Percentiles rank a stretch among this genome's conserved stretches.
Evolutionary conservation across 2,329 filamentous ascomycete genomes (phyloP).

Genomic region (Colletotrichum higginsianum): DNA sequence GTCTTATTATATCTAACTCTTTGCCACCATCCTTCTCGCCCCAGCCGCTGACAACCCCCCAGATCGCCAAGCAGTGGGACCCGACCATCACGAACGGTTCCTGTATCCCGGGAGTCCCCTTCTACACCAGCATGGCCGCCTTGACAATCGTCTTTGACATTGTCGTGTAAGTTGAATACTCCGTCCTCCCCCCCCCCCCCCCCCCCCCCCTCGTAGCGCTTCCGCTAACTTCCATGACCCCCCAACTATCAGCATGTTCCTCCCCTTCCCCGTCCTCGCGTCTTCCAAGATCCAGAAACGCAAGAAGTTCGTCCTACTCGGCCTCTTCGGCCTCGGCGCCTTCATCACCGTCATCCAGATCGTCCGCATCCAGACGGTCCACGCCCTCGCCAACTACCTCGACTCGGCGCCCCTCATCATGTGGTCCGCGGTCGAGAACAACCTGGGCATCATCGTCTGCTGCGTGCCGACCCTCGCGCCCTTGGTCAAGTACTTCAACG

Average conservation of each 20-base stretch:
- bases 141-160: slow-evolving; percentile 60
- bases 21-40: background rate
- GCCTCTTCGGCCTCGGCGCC: slow-evolving; percentile 63
- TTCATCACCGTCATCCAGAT: slow-evolving; percentile 67
- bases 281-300: slow-evolving; percentile 54
- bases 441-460: slow-evolving; percentile 61
- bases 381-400: slow-evolving; percentile 59
- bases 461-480: slow-evolving; percentile 61
- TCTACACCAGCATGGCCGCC: slow-evolving; percentile 60
- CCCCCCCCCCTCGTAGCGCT: too few species aligned
- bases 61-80: slow-evolving; percentile 60
- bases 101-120: slow-evolving; percentile 57
- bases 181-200: too few species aligned
- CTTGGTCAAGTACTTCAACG: slow-evolving; percentile 55
- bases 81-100: slow-evolving; percentile 50
- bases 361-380: slow-evolving; percentile 65
- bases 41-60: background rate
- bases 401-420: slow-evolving; percentile 60
- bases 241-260: slow-evolving; percentile 52
- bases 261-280: slow-evolving; percentile 59
- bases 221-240: background rate
- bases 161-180: slow-evolving; percentile 52
- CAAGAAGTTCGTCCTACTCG: slow-evolving; percentile 59
- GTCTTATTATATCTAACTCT: background rate
- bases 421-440: slow-evolving; percentile 63